Evolutionary conservation across 2,329 filamentous ascomycete genomes (phyloP), one percentile per base, ranked within the genome.

Genomic region (Apiospora hydei): DNA sequence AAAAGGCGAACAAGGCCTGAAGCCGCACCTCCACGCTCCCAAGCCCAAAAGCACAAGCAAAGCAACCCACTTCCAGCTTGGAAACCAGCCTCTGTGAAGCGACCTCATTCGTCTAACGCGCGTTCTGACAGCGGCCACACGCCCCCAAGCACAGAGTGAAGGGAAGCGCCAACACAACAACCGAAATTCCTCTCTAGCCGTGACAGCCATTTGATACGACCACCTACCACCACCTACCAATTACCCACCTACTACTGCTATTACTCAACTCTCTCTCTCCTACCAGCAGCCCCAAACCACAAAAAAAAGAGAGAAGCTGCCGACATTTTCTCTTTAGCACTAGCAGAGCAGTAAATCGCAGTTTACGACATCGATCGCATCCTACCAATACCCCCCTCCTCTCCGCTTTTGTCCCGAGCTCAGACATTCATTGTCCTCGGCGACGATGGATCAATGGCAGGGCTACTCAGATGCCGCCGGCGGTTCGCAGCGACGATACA

Each of bases 391-490:
- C 47, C 38, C 47, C 53, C 21, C 61, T 43, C 67, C 44, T 67
- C 70, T 70, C 71, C 71, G 71, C 71, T 76, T 72, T 77, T 73
- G 70, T 71, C 71, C 67, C 70, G 64, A 53, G 51, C 66, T 61
- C 57, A 69, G 61, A 67, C 67, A 67, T 71, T 66, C 72, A 70
- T 73, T 75, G 75, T 73, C 70, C 67, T 69, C 72, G 66, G 71
- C 77, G 77, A 80, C 77, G 78, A 88, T 90, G 88, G 87, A 89
- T 84, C 85, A 92, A 85, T 93, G 91, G 91, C 89, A 91, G 84
- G 82, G 88, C 75, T 94, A 93, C 83, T 84, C 88, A 81, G 91
- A 93, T 82, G 85, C 90, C 81, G 83, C 88, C 79, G 87, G 86
- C 80, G 87, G 88, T 81, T 86, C 91, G 79, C 72, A 73, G 69